These are phyloP conservation scores for Mortierella sp. DNA, from an alignment of 371 early-diverging fungal species.

Conservation along the genomic window DNA sequence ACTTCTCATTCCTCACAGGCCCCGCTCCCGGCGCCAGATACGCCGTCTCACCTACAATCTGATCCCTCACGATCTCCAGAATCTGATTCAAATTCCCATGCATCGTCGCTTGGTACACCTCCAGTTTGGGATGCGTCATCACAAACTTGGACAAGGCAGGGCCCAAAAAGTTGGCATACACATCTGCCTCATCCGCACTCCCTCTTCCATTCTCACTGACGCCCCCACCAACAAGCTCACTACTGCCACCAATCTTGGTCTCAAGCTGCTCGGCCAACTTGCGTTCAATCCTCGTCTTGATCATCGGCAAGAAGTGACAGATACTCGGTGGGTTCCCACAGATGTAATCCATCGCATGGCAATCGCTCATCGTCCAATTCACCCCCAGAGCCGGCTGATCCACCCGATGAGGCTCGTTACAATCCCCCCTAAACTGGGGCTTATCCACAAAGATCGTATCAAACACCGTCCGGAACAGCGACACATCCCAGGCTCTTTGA, in stretches of 20 bases:
- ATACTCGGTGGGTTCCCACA: conserved; percentile 78
- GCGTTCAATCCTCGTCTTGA: conserved; percentile 32
- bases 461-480: conserved; percentile 64
- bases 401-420: conserved; percentile 67
- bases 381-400: conserved; percentile 66
- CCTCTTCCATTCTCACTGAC: not conserved
- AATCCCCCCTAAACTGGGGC: conserved; percentile 72
- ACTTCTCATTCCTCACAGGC: not conserved
- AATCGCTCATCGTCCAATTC: conserved; percentile 70
- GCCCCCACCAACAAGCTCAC: conserved; percentile 6
- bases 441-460: conserved; percentile 59
- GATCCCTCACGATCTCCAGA: conserved; percentile 16
- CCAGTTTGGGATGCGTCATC: conserved; percentile 16
- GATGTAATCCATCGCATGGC: conserved; percentile 70
- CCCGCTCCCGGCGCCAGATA: not conserved
- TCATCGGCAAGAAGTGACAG: conserved; percentile 66
- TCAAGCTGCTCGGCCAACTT: conserved; percentile 20
- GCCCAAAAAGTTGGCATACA: conserved; percentile 37
- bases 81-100: conserved; percentile 45
- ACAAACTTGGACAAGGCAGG: conserved; percentile 26
- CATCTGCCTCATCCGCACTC: conserved; percentile 28
- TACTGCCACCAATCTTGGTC: conserved; percentile 17
- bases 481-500: conserved; percentile 54
- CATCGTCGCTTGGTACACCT: conserved; percentile 6
- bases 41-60: not conserved